phyloP scores from a whole-genome alignment of 2,329 filamentous ascomycete species.

The Claviceps citrina region DNA sequence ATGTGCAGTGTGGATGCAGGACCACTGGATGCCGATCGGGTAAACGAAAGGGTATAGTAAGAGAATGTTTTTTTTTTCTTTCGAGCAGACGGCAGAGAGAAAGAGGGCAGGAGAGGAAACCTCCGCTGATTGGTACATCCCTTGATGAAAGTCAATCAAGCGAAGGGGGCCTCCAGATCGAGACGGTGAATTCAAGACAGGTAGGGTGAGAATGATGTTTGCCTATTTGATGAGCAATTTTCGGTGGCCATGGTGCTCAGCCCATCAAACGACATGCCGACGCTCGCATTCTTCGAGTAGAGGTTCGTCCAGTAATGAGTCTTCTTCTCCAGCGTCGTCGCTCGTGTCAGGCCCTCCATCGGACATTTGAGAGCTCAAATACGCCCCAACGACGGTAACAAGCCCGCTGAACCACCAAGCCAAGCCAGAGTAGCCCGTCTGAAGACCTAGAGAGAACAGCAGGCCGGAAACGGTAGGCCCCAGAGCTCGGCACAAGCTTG shows the following conservation, averaged over 20 bases:
- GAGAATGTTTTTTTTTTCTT: too few relatives aligned
- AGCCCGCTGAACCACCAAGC: conserved; percentile 85
- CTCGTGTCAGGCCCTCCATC: conserved; percentile 38
- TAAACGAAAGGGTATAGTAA: background rate
- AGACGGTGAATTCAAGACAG: conserved; percentile 6
- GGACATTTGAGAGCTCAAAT: conserved; percentile 61
- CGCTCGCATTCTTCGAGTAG: conserved; percentile 16
- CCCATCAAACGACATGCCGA: conserved; percentile 16
- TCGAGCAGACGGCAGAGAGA: too few relatives aligned
- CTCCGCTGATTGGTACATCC: too few relatives aligned
- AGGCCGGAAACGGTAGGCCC: conserved; percentile 79
- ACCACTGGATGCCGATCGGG: too few relatives aligned
- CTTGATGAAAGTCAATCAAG: too few relatives aligned
- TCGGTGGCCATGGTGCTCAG: background rate
- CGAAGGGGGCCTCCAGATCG: background rate
- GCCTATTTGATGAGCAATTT: too few relatives aligned
- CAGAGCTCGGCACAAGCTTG: conserved; percentile 74
- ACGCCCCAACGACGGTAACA: conserved; percentile 59
- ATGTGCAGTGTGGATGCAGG: too few relatives aligned
- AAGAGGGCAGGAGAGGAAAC: too few relatives aligned
- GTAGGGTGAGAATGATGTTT: too few relatives aligned
- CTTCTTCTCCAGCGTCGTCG: conserved; percentile 24
- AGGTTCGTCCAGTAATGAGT: conserved; percentile 18
- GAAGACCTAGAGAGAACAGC: conserved; percentile 66
- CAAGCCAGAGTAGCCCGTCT: conserved; percentile 68